These are phyloP conservation scores for Solanum chaucha DNA, from an alignment of 257 asterid species.

Conservation along the genomic window DNA sequence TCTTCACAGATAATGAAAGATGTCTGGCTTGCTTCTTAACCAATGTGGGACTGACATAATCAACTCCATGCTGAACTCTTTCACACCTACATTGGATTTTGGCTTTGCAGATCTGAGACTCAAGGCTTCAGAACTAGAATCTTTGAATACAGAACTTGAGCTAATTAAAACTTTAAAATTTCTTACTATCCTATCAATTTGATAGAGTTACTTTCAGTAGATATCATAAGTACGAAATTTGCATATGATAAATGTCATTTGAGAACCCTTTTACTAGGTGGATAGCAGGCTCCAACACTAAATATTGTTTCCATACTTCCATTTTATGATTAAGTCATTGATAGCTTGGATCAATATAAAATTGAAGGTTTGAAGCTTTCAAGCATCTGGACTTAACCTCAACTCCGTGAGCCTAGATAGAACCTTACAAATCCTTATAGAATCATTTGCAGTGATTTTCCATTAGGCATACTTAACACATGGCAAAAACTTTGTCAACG, in stretches of 20 bases:
- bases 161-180: not conserved
- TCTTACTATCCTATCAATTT: not conserved
- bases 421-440: too few relatives aligned
- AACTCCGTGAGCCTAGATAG: too few relatives aligned
- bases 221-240: not conserved
- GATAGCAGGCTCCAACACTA: not conserved
- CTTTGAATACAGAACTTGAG: not conserved
- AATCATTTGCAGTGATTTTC: too few relatives aligned
- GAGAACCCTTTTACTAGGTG: not conserved
- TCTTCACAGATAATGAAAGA: too few relatives aligned
- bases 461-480: too few relatives aligned
- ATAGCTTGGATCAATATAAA: not conserved
- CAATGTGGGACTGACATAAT: not conserved
- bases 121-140: not conserved
- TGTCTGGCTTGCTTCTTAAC: not conserved
- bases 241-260: not conserved
- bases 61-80: not conserved
- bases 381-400: too few relatives aligned
- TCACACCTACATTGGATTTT: not conserved
- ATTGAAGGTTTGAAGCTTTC: not conserved
- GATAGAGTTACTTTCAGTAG: not conserved
- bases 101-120: not conserved
- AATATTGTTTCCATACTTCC: not conserved
- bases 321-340: not conserved
- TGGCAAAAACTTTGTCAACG: too few relatives aligned